Conservation (phyloP, 306 rosid species). For the Cotoneaster glaucophyllus region DNA sequence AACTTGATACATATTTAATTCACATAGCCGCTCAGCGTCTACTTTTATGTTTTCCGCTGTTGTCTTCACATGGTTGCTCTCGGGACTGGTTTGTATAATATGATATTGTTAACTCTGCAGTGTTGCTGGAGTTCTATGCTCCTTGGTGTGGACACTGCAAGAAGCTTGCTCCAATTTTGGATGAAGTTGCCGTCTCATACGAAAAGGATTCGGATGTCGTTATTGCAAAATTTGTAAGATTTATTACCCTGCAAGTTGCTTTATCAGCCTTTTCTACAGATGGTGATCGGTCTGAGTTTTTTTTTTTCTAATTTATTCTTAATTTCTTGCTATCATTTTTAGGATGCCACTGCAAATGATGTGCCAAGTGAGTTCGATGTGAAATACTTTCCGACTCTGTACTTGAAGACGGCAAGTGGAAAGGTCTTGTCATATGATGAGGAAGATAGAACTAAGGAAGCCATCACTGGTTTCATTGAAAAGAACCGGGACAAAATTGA, state of each 20-base stretch:
- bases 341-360: slow-evolving; percentile 95
- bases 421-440: slow-evolving; percentile 45
- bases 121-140: slow-evolving; percentile 83
- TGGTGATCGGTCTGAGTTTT: too few relatives aligned
- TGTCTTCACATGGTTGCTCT: background rate
- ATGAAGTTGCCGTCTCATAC: slow-evolving; percentile 74
- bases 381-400: slow-evolving; percentile 80
- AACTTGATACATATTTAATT: background rate
- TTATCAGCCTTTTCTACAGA: background rate
- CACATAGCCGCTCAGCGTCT: background rate
- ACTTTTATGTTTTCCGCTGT: background rate
- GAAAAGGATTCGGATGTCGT: slow-evolving; percentile 59
- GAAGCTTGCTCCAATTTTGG: slow-evolving; percentile 79
- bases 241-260: background rate
- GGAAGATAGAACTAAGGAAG: slow-evolving; percentile 62
- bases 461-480: slow-evolving; percentile 59
- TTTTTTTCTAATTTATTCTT: background rate
- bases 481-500: slow-evolving; percentile 53
- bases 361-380: slow-evolving; percentile 57
- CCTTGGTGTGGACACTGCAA: slow-evolving; percentile 99
- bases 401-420: slow-evolving; percentile 72
- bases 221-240: slow-evolving; percentile 79
- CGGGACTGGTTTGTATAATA: background rate
- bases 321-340: slow-evolving; percentile 3
- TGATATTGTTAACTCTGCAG: slow-evolving; percentile 35